These are phyloP conservation scores for Sinapis alba DNA, from an alignment of 441 rosid genomes.

Conservation along the genomic window DNA sequence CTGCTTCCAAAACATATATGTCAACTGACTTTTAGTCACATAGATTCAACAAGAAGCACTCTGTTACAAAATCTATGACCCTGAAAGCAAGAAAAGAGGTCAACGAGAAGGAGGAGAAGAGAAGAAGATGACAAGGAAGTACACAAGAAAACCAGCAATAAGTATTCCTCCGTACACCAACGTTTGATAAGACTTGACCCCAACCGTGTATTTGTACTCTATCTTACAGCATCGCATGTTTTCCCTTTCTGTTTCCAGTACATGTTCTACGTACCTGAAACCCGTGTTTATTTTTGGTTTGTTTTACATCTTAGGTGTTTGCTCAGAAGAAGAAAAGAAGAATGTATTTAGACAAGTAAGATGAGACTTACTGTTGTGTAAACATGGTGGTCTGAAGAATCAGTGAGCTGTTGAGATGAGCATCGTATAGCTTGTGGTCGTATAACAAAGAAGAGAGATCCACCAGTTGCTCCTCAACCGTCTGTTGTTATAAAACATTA, in stretches of 20 bases:
- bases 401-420: conserved; percentile 88
- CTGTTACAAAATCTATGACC: conserved; percentile 1
- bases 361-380: conserved; percentile 79
- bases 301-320: background rate
- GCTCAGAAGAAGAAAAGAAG: background rate
- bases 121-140: conserved; percentile 88
- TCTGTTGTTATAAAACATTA: conserved; percentile 45
- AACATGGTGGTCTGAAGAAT: conserved; percentile 87
- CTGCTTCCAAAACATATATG: background rate
- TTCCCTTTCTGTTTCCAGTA: conserved; percentile 73
- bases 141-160: conserved; percentile 83
- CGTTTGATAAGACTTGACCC: conserved; percentile 76
- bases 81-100: conserved; percentile 17
- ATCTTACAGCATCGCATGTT: conserved; percentile 87
- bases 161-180: conserved; percentile 87
- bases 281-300: background rate
- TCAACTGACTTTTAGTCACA: background rate
- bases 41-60: background rate
- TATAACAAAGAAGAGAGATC: conserved; percentile 88
- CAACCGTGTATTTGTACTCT: conserved; percentile 72
- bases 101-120: conserved; percentile 84
- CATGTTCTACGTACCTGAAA: conserved; percentile 85
- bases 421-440: conserved; percentile 87
- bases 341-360: background rate
- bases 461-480: conserved; percentile 89